Evolutionary conservation across 2,329 filamentous ascomycete genomes (phyloP).

Genomic region (Alternaria triticina): DNA sequence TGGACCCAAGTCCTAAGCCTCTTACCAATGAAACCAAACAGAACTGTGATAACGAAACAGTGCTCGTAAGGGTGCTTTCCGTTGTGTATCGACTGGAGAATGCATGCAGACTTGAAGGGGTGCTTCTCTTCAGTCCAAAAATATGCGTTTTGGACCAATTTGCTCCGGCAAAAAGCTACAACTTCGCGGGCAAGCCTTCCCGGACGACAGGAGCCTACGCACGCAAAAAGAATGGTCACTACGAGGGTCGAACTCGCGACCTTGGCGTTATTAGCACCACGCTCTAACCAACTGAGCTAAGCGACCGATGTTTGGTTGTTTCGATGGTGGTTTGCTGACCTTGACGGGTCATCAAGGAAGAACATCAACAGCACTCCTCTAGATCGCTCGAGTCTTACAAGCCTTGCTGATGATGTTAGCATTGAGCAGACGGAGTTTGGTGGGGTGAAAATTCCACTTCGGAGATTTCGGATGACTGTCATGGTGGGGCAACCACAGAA

Average conservation of each 20-base stretch:
- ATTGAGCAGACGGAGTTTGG: not conserved
- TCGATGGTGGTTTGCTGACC: not conserved
- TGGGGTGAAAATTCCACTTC: slow-evolving; percentile 2
- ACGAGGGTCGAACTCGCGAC: slow-evolving; percentile 22
- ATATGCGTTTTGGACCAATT: not conserved
- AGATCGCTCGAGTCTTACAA: accelerated
- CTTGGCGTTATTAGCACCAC: slow-evolving; percentile 27
- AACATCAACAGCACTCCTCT: accelerated
- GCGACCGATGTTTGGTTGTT: slow-evolving; percentile 15
- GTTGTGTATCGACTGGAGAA: not conserved
- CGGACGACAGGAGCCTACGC: not conserved
- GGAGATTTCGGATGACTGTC: not conserved
- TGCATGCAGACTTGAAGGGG: not conserved
- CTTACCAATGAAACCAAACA: not conserved
- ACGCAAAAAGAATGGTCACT: slow-evolving; percentile 18
- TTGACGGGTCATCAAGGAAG: accelerated
- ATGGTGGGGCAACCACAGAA: not conserved
- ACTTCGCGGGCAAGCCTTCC: not conserved
- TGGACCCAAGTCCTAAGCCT: not conserved
- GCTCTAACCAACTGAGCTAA: slow-evolving; percentile 24
- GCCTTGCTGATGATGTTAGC: not conserved
- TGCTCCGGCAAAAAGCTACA: not conserved
- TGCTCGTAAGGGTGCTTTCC: not conserved
- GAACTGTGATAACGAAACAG: not conserved
- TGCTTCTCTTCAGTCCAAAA: accelerated